These are phyloP conservation scores for Nyssa sinensis DNA, from an alignment of 148 eudicot genomes.

Conservation along the genomic window DNA sequence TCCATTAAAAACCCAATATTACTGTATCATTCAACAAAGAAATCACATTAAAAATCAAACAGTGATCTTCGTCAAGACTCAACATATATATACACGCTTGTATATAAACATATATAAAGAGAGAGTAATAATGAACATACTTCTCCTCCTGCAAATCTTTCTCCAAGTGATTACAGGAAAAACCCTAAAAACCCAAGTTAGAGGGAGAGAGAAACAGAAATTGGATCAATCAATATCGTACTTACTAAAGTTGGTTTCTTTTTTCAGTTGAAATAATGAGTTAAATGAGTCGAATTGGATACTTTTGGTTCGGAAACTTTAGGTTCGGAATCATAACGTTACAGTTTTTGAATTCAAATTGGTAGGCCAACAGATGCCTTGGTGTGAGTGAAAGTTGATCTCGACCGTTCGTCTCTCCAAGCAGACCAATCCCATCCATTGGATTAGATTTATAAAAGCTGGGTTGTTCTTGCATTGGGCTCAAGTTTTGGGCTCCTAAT, in stretches of 20 bases:
- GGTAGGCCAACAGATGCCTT: slow-evolving; percentile 6
- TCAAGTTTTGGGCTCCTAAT: not conserved
- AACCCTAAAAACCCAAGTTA: not conserved
- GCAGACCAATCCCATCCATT: not conserved
- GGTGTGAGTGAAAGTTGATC: not conserved
- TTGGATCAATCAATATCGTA: not conserved
- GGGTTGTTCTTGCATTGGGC: not conserved
- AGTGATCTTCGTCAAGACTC: not conserved
- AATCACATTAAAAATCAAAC: not conserved
- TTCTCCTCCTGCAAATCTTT: not conserved
- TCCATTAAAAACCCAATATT: slow-evolving; percentile 50
- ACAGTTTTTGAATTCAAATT: slow-evolving; percentile 26
- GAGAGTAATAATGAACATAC: not conserved
- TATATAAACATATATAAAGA: not conserved
- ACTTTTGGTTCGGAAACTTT: not conserved
- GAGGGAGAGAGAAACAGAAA: not conserved
- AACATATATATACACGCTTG: not conserved
- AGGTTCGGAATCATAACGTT: slow-evolving; percentile 3
- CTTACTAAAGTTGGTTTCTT: not conserved
- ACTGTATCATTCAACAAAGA: slow-evolving; percentile 1
- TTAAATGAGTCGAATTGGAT: not conserved
- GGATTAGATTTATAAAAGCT: not conserved
- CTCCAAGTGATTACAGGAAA: not conserved
- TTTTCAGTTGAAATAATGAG: not conserved
- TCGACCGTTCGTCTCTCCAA: not conserved